Conservation (phyloP, 164 flowering plant genomes). For the Tetracentron sinense region DNA sequence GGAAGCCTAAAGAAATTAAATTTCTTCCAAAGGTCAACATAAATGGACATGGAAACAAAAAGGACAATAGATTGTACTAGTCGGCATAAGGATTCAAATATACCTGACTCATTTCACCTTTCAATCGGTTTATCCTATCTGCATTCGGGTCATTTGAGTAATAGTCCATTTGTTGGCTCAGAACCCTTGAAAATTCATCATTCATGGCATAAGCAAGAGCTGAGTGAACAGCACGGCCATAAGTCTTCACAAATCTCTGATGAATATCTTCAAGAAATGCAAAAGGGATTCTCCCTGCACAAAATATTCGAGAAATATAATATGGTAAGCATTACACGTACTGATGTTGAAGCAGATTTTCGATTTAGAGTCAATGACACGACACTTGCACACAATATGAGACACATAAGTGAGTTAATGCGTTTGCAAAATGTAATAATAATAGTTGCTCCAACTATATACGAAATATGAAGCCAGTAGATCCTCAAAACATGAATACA, state of each 20-base stretch:
- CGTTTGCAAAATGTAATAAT: too few species aligned
- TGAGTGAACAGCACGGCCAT: constrained; percentile 65
- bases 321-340: neutral
- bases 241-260: constrained; percentile 77
- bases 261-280: constrained; percentile 90
- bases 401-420: too few species aligned
- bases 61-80: neutral
- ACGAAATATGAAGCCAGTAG: neutral
- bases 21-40: too few species aligned
- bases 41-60: neutral
- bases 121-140: constrained; percentile 71
- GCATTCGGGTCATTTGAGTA: constrained; percentile 83
- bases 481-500: neutral
- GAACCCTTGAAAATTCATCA: constrained; percentile 85
- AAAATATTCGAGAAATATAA: neutral
- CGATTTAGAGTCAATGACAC: too few species aligned
- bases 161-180: constrained; percentile 79
- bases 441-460: neutral
- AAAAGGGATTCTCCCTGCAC: constrained; percentile 83
- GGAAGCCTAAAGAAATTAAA: neutral
- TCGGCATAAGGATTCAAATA: constrained; percentile 4
- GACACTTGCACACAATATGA: too few species aligned
- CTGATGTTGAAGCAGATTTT: neutral
- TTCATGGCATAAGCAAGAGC: constrained; percentile 90
- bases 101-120: constrained; percentile 92